Conservation (phyloP, 108 stramenopile species). For the Skeletonema grethae region DNA sequence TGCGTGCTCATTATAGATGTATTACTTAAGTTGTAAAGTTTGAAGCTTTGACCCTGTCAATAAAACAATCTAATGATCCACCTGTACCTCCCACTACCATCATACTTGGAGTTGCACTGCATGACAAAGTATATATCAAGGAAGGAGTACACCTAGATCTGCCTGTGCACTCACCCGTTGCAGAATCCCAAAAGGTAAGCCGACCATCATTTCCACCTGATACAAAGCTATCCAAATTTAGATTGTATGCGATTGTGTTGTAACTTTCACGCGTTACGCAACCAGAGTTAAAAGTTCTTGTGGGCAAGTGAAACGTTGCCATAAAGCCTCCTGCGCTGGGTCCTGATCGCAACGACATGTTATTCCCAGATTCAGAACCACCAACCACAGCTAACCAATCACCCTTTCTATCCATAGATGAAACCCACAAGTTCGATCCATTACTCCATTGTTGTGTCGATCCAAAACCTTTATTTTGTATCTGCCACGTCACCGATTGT, state of each 20-base stretch:
- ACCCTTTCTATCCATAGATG: slow-evolving; percentile 42
- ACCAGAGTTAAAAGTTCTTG: slow-evolving; percentile 56
- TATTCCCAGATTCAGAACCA: slow-evolving; percentile 40
- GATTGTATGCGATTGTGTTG: slow-evolving; percentile 36
- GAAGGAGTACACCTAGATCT: slow-evolving; percentile 42
- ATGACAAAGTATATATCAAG: slow-evolving; percentile 31
- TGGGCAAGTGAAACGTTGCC: slow-evolving; percentile 52
- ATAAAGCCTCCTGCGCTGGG: slow-evolving; percentile 45
- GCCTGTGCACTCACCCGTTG: slow-evolving; percentile 17
- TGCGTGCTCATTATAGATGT: background rate
- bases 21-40: slow-evolving; percentile 21
- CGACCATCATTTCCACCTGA: slow-evolving; percentile 49
- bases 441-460: slow-evolving; percentile 31
- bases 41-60: slow-evolving; percentile 37
- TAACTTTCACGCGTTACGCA: slow-evolving; percentile 47
- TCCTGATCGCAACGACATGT: slow-evolving; percentile 24
- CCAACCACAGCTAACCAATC: slow-evolving; percentile 54
- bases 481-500: slow-evolving; percentile 24
- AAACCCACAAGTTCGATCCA: slow-evolving; percentile 43
- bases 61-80: slow-evolving; percentile 41
- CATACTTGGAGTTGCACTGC: slow-evolving; percentile 13
- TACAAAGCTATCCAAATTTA: slow-evolving; percentile 33
- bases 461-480: slow-evolving; percentile 24
- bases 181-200: slow-evolving; percentile 48
- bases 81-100: slow-evolving; percentile 52